These are phyloP conservation scores for Moesziomyces globuligerus DNA, from an alignment of 1,284 basidiomycete species.

Conservation along the genomic window DNA sequence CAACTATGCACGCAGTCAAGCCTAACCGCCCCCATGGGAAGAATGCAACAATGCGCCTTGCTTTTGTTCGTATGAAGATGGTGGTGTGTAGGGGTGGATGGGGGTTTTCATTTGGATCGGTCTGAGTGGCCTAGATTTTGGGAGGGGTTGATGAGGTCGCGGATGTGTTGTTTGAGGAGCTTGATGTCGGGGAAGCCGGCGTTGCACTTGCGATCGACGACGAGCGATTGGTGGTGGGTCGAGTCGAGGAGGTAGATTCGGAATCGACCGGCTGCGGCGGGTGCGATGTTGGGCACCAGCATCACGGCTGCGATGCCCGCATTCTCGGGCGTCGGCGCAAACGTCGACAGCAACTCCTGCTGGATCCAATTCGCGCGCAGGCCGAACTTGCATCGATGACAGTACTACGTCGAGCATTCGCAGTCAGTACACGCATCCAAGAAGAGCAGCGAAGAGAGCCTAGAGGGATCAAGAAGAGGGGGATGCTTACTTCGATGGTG, in stretches of 20 bases:
- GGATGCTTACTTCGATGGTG: conserved; percentile 30
- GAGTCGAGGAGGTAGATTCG: conserved; percentile 13
- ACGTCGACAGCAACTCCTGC: conserved; percentile 39
- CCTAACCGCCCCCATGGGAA: not conserved
- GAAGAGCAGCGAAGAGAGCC: not conserved
- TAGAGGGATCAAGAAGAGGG: not conserved
- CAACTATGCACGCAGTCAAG: conserved; percentile 27
- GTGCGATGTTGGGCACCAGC: conserved; percentile 21
- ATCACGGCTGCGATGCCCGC: conserved; percentile 8
- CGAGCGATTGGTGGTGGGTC: not conserved
- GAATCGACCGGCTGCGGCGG: conserved; percentile 9
- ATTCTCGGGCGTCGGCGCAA: conserved; percentile 1
- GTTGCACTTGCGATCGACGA: conserved; percentile 30
- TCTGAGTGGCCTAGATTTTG: conserved; percentile 31
- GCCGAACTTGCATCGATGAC: conserved; percentile 37
- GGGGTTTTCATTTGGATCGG: conserved; percentile 1
- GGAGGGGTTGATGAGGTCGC: conserved; percentile 21
- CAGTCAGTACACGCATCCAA: not conserved
- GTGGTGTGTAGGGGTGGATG: too few species aligned
- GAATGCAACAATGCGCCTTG: too few species aligned
- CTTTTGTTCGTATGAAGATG: too few species aligned
- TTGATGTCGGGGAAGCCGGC: conserved; percentile 36
- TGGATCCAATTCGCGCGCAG: conserved; percentile 41
- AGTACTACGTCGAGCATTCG: too few species aligned
- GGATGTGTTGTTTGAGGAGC: conserved; percentile 25